These are phyloP conservation scores for Wakefieldia striispora DNA, from an alignment of 768 basidiomycete genomes.

Conservation along the genomic window DNA sequence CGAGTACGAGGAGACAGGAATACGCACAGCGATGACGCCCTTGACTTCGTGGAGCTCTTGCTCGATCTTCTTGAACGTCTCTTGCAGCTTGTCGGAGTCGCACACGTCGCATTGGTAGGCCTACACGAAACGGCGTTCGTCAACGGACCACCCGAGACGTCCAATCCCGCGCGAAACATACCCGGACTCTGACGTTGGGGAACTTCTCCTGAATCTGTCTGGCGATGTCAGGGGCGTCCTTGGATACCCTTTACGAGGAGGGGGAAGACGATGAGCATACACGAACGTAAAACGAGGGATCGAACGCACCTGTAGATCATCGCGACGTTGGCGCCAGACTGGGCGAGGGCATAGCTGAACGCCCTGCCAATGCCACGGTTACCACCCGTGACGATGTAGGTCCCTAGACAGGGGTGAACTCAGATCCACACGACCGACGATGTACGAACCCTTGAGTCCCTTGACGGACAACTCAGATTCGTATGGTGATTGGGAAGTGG, in stretches of 20 bases:
- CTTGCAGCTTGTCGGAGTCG: slow-evolving; percentile 40
- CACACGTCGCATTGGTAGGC: slow-evolving; percentile 65
- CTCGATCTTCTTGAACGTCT: slow-evolving; percentile 48
- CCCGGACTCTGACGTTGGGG: slow-evolving; percentile 40
- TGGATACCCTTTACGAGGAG: slow-evolving; percentile 37
- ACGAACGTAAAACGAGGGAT: neutral
- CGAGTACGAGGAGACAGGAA: neutral
- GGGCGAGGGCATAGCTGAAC: slow-evolving; percentile 50
- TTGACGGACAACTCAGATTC: slow-evolving; percentile 9
- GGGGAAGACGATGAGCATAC: neutral
- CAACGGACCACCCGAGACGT: too few relatives aligned
- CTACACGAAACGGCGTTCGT: slow-evolving; percentile 23
- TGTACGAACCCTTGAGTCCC: slow-evolving; percentile 29
- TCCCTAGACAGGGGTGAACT: slow-evolving; percentile 30
- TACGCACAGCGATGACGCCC: slow-evolving; percentile 54
- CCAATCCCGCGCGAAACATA: slow-evolving; percentile 1
- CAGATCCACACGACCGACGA: neutral
- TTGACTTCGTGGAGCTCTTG: slow-evolving; percentile 44
- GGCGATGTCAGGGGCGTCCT: slow-evolving; percentile 48
- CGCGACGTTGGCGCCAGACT: slow-evolving; percentile 56
- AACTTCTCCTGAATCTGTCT: slow-evolving; percentile 46
- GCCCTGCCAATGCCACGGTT: slow-evolving; percentile 61
- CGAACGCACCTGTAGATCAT: slow-evolving; percentile 53
- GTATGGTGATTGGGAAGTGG: neutral
- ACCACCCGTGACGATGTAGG: slow-evolving; percentile 59